These are phyloP conservation scores for Prinsepia uniflora DNA, from an alignment of 306 rosid species.

Conservation along the genomic window DNA sequence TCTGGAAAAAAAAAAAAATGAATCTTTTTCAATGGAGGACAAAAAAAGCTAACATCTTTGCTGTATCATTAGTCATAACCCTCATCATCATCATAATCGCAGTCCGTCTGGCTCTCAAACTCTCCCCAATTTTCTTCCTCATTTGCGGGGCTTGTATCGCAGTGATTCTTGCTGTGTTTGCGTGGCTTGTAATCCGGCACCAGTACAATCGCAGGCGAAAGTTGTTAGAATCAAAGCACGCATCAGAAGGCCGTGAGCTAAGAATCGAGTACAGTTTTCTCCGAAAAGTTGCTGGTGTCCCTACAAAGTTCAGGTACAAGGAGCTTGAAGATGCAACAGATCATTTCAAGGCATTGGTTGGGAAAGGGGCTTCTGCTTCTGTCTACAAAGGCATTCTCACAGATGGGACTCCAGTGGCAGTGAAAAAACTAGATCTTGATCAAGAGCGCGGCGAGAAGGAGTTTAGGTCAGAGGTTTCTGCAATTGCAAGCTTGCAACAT, in stretches of 20 bases:
- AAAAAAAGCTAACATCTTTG: slow-evolving; percentile 43
- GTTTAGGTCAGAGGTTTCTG: slow-evolving; percentile 83
- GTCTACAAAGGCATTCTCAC: slow-evolving; percentile 78
- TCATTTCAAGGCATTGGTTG: slow-evolving; percentile 50
- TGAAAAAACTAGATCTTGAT: slow-evolving; percentile 57
- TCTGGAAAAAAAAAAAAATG: slow-evolving; percentile 24
- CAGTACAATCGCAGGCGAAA: slow-evolving; percentile 47
- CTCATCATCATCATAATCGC: slow-evolving; percentile 45
- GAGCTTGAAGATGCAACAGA: slow-evolving; percentile 89
- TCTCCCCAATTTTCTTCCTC: slow-evolving; percentile 59
- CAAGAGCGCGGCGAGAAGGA: slow-evolving; percentile 59
- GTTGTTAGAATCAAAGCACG: slow-evolving; percentile 41
- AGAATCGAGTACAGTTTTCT: slow-evolving; percentile 85
- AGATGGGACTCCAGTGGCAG: slow-evolving; percentile 80
- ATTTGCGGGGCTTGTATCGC: slow-evolving; percentile 63
- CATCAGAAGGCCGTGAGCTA: slow-evolving; percentile 76
- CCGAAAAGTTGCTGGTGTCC: slow-evolving; percentile 81
- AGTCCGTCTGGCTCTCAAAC: slow-evolving; percentile 45
- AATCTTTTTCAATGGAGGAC: slow-evolving; percentile 60
- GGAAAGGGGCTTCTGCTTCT: slow-evolving; percentile 68
- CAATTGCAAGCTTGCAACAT: slow-evolving; percentile 85
- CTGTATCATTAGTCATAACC: slow-evolving; percentile 32
- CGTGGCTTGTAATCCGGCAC: slow-evolving; percentile 45
- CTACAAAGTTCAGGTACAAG: slow-evolving; percentile 59
- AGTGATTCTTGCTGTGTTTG: slow-evolving; percentile 49